A percentile compares a stretch with the other conserved stretches of the same genome.
Evolutionary conservation across 2,329 filamentous ascomycete species (phyloP).

Genomic region (Penicillium sclerotigenum): DNA sequence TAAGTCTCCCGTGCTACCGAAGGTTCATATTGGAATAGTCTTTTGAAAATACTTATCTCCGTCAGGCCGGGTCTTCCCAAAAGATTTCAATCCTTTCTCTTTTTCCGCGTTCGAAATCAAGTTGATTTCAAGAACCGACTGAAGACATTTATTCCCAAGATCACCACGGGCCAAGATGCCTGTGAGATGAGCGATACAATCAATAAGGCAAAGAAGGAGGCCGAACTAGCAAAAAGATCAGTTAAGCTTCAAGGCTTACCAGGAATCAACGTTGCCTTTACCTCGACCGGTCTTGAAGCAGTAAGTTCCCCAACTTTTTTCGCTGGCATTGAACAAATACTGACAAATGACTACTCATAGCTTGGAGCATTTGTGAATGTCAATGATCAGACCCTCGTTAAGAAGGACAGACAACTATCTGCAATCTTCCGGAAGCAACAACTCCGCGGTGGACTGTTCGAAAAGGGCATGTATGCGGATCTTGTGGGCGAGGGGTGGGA

Average conservation of each 20-base stretch:
- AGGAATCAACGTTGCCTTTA: slow-evolving; percentile 9
- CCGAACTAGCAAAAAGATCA: not conserved
- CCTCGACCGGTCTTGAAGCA: slow-evolving; percentile 6
- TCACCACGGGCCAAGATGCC: slow-evolving; percentile 12
- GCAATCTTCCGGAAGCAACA: not conserved
- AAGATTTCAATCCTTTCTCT: slow-evolving; percentile 9
- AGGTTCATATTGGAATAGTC: not conserved
- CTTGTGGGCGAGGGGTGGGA: slow-evolving; percentile 14
- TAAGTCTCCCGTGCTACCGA: not conserved
- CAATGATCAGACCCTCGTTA: not conserved
- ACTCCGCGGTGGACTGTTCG: slow-evolving; percentile 5
- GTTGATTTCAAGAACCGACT: slow-evolving; percentile 10
- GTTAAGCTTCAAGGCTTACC: slow-evolving; percentile 2
- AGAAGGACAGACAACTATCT: not conserved
- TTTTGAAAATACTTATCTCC: not conserved
- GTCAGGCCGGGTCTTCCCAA: slow-evolving; percentile 4
- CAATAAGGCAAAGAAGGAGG: not conserved
- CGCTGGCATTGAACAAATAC: not conserved
- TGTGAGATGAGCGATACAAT: not conserved
- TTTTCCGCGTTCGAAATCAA: slow-evolving; percentile 11
- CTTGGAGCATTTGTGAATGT: slow-evolving; percentile 1
- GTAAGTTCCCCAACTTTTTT: not conserved
- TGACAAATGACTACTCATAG: not conserved
- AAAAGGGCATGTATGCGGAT: slow-evolving; percentile 14
- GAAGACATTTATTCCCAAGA: slow-evolving; percentile 6